A percentile compares a stretch with the other conserved stretches of the same genome.
These are phyloP conservation scores for Aureobasidium sp. DNA, from an alignment of 2,329 filamentous ascomycete genomes.

Conservation along the genomic window DNA sequence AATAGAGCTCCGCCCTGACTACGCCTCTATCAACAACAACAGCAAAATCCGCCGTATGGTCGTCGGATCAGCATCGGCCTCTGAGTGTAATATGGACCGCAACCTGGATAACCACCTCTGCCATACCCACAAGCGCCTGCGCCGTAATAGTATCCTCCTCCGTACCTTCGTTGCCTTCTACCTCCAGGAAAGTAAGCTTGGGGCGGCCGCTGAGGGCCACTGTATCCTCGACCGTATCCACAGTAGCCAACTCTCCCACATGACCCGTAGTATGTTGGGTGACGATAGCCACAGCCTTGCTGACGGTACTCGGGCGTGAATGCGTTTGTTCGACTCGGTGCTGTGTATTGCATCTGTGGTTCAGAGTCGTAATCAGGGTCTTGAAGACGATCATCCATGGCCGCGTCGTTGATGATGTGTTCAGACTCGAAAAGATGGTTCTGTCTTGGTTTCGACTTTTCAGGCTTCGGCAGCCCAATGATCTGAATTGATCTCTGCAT, in stretches of 20 bases:
- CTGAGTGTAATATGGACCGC: background rate
- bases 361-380: background rate
- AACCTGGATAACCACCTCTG: background rate
- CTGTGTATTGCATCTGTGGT: background rate
- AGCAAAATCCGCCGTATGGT: background rate
- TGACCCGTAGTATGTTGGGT: background rate
- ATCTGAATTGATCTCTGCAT: background rate
- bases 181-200: slow-evolving; percentile 4
- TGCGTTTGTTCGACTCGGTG: background rate
- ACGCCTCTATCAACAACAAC: background rate
- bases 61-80: background rate
- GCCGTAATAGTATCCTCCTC: slow-evolving; percentile 1
- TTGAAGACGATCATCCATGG: background rate
- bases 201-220: background rate
- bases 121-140: slow-evolving; percentile 3
- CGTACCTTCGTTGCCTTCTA: background rate
- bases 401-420: background rate
- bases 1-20: background rate
- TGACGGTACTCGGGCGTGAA: background rate
- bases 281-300: slow-evolving; percentile 5
- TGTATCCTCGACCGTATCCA: background rate
- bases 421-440: background rate
- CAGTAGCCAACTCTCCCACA: background rate
- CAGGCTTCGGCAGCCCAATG: background rate
- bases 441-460: background rate